Conservation (phyloP, 495 filamentous ascomycete genomes). For the Trichoderma erinaceum region DNA sequence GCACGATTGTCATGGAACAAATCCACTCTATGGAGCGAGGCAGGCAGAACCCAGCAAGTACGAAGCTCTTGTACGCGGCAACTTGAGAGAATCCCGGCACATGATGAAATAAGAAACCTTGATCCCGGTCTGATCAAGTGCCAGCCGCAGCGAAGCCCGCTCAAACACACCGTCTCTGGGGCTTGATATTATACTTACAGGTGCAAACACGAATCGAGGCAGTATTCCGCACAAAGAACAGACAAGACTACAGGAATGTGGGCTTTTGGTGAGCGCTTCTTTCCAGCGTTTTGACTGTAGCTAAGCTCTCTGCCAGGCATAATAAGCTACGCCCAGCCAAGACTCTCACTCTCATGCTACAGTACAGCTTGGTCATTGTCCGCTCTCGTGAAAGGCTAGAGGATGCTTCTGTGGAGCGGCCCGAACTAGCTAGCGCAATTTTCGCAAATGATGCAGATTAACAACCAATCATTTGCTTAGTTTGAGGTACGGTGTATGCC, state of each 20-base stretch:
- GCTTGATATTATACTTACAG: not conserved
- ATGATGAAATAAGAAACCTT: constrained; percentile 1
- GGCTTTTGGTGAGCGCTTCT: not conserved
- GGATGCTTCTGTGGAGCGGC: not conserved
- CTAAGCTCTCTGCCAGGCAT: not conserved
- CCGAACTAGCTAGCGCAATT: not conserved
- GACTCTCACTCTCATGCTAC: no score
- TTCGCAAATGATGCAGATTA: not conserved
- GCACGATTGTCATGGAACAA: not conserved
- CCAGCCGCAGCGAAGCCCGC: not conserved
- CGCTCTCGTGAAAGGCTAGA: no score
- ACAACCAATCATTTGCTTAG: not conserved
- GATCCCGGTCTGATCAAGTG: constrained; percentile 5
- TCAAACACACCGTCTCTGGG: not conserved
- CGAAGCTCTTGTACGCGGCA: constrained; percentile 3
- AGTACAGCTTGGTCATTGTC: no score
- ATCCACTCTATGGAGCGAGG: not conserved
- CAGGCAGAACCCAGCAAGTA: not conserved
- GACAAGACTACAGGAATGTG: not conserved
- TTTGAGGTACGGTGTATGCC: not conserved
- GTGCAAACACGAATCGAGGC: not conserved
- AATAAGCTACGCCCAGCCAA: no score
- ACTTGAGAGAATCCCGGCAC: not conserved
- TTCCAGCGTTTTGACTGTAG: not conserved
- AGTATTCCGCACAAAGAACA: not conserved